Conservation (phyloP, 176 grass and related monocot genomes). For the Dendrocalamus sinicus region DNA sequence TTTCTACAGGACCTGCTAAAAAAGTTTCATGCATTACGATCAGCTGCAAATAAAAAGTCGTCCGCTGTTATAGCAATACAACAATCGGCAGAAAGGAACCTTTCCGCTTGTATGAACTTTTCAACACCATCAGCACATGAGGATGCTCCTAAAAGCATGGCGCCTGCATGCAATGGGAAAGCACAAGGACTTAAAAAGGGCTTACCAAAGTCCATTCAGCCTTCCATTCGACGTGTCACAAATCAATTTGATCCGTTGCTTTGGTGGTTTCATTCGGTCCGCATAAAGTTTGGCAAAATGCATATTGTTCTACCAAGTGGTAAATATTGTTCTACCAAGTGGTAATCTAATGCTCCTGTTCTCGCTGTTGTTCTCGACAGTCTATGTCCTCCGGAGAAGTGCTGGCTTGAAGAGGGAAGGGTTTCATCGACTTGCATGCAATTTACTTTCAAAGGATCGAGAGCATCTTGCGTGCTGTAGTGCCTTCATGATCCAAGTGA, state of each 20-base stretch:
- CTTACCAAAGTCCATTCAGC: conserved; percentile 45
- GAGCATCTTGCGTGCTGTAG: too few relatives aligned
- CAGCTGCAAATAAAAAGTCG: conserved; percentile 40
- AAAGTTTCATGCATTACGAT: conserved; percentile 47
- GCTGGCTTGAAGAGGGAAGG: conserved; percentile 65
- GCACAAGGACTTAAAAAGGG: conserved; percentile 34
- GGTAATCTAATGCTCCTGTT: conserved; percentile 64
- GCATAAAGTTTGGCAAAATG: conserved; percentile 64
- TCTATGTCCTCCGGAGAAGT: conserved; percentile 60
- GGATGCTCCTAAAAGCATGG: conserved; percentile 31
- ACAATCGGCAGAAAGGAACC: too few relatives aligned
- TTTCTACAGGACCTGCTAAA: conserved; percentile 39
- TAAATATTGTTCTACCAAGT: too few relatives aligned
- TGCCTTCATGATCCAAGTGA: too few relatives aligned
- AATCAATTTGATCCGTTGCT: conserved; percentile 62
- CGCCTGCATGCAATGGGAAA: conserved; percentile 25
- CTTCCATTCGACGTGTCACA: conserved; percentile 33
- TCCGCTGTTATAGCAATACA: neutral
- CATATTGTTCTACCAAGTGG: conserved; percentile 70
- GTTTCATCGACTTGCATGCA: neutral
- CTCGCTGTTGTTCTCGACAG: conserved; percentile 62
- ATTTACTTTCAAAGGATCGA: neutral
- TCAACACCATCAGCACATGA: neutral
- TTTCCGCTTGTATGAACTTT: too few relatives aligned
- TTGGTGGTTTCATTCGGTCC: conserved; percentile 82